Evolutionary conservation across 345 rosid species (phyloP), one percentile per base, ranked within the genome.

Genomic region (Zanthoxylum bungeanum): DNA sequence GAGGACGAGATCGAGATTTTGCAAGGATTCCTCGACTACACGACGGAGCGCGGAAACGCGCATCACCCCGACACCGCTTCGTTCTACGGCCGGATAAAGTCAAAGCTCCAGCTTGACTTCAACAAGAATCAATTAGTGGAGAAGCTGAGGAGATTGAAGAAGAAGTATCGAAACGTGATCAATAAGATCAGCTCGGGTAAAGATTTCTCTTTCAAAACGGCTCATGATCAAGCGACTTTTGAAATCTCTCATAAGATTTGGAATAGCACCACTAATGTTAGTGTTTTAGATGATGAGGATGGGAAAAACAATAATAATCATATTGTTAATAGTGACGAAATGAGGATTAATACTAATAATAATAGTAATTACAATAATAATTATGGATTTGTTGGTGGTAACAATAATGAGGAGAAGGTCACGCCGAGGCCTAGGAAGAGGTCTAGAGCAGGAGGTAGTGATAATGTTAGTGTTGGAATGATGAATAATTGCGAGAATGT

Each of bases 1-100:
- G 99, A 92, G 63, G 99, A 95, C 85, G 99, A 95, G 88, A 95
- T 95, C 91, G 94, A 84, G 89, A 91, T 95, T 40, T 86, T 95
- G 21, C 96, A 89, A 75, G 99, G 99, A 9, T 95, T 95, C 56
- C 87, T 89, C 37, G 93, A 92, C 17, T 95, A 92, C 86, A 76
- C 90, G 49, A 52, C 88, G 44, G 81, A 79, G 60, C 88, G 88
- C 0, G 87, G 84, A 50, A 84, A 70, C 81, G 75, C 83, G 14
- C 88, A 84, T 70, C 99, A 92, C 57, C 85, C 86, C 8, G 99
- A 95, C 49, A 95, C 99, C 42, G 89, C 97, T 27, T 53, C 88
- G 84, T 95, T 95, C 72, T 95, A 95, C 73, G 97, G 91, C 60
- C 96, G 87, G 85, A 93, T 95, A 73, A 95, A 84, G 85, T 95